Conservation (phyloP, 2,329 filamentous ascomycete species). For the Ceratocystis cubensis region DNA sequence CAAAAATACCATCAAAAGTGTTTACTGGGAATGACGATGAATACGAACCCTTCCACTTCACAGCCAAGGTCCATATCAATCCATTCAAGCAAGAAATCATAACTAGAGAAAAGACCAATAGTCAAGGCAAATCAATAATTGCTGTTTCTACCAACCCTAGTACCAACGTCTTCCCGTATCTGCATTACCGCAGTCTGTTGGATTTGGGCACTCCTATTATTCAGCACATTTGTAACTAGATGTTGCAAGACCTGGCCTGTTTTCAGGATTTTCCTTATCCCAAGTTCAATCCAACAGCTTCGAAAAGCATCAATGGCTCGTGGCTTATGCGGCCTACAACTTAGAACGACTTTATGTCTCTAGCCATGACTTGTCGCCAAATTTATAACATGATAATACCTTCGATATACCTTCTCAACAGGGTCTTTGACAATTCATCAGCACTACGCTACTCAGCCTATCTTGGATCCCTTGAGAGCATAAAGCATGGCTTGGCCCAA, state of each 20-base stretch:
- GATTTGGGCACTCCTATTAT: conserved; percentile 1
- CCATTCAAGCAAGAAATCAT: background rate
- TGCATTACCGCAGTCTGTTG: background rate
- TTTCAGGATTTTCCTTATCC: background rate
- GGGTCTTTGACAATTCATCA: conserved; percentile 14
- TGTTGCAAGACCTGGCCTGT: conserved; percentile 5
- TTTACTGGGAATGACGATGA: background rate
- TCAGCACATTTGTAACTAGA: conserved; percentile 6
- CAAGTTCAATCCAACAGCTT: background rate
- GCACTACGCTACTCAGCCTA: conserved; percentile 16
- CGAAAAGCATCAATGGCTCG: background rate
- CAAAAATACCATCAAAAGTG: background rate
- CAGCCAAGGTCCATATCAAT: conserved; percentile 7
- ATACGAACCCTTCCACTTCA: conserved; percentile 12
- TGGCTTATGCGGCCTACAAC: background rate
- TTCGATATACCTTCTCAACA: conserved; percentile 16
- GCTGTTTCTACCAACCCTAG: background rate
- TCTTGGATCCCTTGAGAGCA: conserved; percentile 8
- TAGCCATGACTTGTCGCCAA: conserved; percentile 14
- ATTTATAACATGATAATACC: conserved; percentile 7
- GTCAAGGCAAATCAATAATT: background rate
- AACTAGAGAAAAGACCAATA: background rate
- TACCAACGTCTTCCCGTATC: background rate
- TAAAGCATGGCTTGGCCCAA: background rate
- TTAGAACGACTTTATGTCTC: conserved; percentile 13